Evolutionary conservation across 805 yeast species (phyloP).

Genomic region (Teunomyces stri): DNA sequence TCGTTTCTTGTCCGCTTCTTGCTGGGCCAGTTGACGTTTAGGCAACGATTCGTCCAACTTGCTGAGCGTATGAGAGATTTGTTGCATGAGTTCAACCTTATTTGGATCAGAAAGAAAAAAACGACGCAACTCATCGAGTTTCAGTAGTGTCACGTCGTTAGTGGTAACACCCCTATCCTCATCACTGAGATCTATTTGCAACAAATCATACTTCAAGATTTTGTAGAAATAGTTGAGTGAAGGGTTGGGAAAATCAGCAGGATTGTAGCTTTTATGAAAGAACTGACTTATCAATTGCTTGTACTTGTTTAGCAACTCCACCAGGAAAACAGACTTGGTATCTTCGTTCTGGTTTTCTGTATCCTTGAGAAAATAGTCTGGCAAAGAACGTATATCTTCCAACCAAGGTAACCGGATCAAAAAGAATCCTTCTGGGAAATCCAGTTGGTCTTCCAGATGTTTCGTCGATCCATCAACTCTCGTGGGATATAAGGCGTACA

Average conservation of each 20-base stretch:
- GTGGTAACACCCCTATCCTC: conserved; percentile 14
- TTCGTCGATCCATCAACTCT: conserved; percentile 19
- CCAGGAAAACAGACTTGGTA: conserved; percentile 9
- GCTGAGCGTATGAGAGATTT: conserved; percentile 11
- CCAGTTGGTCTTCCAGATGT: conserved; percentile 8
- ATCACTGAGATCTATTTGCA: conserved; percentile 42
- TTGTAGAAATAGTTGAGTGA: conserved; percentile 64
- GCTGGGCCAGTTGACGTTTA: conserved; percentile 3
- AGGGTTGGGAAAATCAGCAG: conserved; percentile 63
- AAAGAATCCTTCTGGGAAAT: conserved; percentile 71
- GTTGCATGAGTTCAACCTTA: conserved; percentile 7
- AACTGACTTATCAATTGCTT: conserved; percentile 36
- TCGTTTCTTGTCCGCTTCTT: conserved; percentile 22
- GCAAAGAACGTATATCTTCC: conserved; percentile 71
- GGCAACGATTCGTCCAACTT: conserved; percentile 11
- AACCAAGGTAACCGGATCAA: conserved; percentile 67
- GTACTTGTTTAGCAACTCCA: conserved; percentile 20
- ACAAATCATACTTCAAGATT: conserved; percentile 58
- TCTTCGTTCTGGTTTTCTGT: conserved; percentile 9
- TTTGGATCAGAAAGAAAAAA: conserved; percentile 7
- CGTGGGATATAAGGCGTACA: conserved; percentile 63
- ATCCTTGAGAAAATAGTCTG: conserved; percentile 33
- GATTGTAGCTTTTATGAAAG: conserved; percentile 48
- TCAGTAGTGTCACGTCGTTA: conserved; percentile 20
- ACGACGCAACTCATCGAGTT: conserved; percentile 13